Percentiles rank a stretch among this genome's conserved stretches.
phyloP scores from a whole-genome alignment of 2,329 filamentous ascomycete genomes.

The Aspergillus sclerotialis region DNA sequence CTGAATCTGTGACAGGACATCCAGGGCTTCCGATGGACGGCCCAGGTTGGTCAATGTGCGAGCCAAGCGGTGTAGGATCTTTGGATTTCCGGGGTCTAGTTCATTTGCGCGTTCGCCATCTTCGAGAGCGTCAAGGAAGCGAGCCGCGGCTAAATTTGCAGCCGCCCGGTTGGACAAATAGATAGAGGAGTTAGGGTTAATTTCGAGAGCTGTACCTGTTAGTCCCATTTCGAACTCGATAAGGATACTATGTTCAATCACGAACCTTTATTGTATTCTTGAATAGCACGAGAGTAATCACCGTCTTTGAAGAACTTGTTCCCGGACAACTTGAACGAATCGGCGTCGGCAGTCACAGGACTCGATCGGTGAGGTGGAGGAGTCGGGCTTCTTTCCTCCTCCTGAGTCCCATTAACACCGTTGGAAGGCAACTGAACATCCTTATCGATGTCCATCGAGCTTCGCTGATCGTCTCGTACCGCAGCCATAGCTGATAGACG shows the following conservation, averaged over 20 bases:
- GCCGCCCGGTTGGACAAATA: slow-evolving; percentile 94
- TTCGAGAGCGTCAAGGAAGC: slow-evolving; percentile 72
- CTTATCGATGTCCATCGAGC: slow-evolving; percentile 68
- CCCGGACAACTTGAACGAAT: slow-evolving; percentile 83
- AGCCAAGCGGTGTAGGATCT: slow-evolving; percentile 80
- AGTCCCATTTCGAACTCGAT: slow-evolving; percentile 4
- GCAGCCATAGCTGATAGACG: slow-evolving; percentile 58
- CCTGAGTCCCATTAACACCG: slow-evolving; percentile 25
- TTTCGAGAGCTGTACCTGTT: slow-evolving; percentile 64
- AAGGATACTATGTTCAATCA: slow-evolving; percentile 3
- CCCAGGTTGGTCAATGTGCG: slow-evolving; percentile 86
- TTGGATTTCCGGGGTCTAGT: slow-evolving; percentile 76
- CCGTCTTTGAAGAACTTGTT: slow-evolving; percentile 97
- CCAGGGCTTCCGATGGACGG: slow-evolving; percentile 76
- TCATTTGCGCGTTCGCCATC: slow-evolving; percentile 79
- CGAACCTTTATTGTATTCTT: slow-evolving; percentile 91
- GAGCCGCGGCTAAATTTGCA: slow-evolving; percentile 81
- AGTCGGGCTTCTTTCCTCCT: slow-evolving; percentile 35
- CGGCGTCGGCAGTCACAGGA: slow-evolving; percentile 64
- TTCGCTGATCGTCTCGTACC: slow-evolving; percentile 41
- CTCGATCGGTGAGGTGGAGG: slow-evolving; percentile 44
- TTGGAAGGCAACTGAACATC: slow-evolving; percentile 50
- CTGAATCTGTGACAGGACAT: slow-evolving; percentile 72
- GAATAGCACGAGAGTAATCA: slow-evolving; percentile 79
- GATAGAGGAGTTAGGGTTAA: slow-evolving; percentile 76